Evolutionary conservation across 345 rosid genomes (phyloP), one percentile per base, ranked within the genome.

Genomic region (Bretschneidera sinensis): DNA sequence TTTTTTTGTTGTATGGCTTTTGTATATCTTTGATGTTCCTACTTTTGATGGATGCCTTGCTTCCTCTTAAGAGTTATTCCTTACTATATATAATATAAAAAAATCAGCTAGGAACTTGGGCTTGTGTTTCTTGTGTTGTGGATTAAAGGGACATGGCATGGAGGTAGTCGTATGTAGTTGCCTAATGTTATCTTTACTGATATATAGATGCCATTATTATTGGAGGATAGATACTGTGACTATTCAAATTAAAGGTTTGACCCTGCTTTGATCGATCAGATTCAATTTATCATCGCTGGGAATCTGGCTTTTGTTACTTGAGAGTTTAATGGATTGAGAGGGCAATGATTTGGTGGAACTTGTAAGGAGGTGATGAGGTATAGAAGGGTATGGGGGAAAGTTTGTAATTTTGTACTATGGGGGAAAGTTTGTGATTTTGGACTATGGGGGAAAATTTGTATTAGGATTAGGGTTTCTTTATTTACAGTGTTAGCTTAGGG

Each of bases 251-350:
- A 28, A 28, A 28, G 33, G 33, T 2, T n/a, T 55, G 48, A 20
- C 28, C 31, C 31, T 61, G 31, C 17, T 49, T 20, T 45, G 25
- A 28, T 54, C 17, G 31, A 59, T 25, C 3, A 48, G 54, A 25
- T 49, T 48, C 55, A 15, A 48, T 61, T 60, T 15, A 21, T 61
- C 25, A 28, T 61, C 48, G 47, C 64, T 50, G 21, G 64, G 55
- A 49, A 61, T 60, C 20, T 61, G 64, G 25, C 23, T 28, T 18
- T n/a, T 61, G 43, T 9, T 17, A 48, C 31, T 31, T 22, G 0
- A 17, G 31, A 13, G 47, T 20, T 48, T 49, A 25, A 20, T 16
- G 31, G 39, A 22, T 48, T 51, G 63, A 47, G 24, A 22, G 23
- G 22, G 19, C n/a, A 3, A 28, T 28, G 33, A 11, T 39, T 47